These are phyloP conservation scores for Vicia faba DNA, from an alignment of 306 rosid species.

Conservation along the genomic window DNA sequence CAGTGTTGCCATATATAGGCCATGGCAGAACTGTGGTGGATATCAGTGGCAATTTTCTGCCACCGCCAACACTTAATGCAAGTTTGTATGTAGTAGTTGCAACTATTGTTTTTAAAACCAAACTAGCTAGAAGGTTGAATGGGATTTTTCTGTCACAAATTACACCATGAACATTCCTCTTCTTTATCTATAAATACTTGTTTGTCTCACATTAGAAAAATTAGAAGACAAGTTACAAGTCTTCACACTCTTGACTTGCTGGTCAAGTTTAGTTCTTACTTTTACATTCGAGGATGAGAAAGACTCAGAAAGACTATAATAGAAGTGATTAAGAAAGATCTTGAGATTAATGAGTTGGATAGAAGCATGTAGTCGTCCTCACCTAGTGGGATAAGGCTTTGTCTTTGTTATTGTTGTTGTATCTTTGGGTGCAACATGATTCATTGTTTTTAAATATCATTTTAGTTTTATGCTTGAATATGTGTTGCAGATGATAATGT, in stretches of 20 bases:
- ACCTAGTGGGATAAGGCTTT: no score
- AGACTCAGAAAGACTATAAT: no score
- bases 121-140: neutral
- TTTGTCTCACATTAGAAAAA: neutral
- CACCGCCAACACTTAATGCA: neutral
- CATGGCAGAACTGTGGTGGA: no score
- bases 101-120: neutral
- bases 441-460: neutral
- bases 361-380: no score
- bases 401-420: no score
- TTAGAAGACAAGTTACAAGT: no score
- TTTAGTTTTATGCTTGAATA: constrained; percentile 25
- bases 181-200: neutral
- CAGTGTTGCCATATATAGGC: no score
- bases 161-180: constrained; percentile 1
- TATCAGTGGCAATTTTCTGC: no score
- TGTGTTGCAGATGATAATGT: constrained; percentile 86
- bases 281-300: no score
- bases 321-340: no score
- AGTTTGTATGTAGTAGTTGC: constrained; percentile 13
- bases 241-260: neutral
- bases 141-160: neutral
- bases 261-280: neutral
- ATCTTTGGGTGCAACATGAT: neutral
- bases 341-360: no score